A percentile compares a stretch with the other conserved stretches of the same genome.
These are phyloP conservation scores for Glycine soja DNA, from an alignment of 306 rosid genomes.

Conservation along the genomic window DNA sequence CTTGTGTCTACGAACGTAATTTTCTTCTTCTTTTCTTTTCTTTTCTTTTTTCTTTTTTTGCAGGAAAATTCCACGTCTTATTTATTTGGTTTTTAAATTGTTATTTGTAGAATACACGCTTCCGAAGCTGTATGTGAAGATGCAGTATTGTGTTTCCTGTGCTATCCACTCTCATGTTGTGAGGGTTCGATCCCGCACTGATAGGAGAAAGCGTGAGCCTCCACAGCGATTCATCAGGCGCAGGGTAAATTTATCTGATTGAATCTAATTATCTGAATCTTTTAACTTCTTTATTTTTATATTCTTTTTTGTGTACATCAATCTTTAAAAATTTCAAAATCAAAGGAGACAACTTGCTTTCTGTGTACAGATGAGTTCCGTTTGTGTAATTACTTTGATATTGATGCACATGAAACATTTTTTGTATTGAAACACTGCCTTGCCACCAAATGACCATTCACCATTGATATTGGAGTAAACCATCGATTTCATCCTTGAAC, in stretches of 20 bases:
- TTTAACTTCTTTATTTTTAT: no score
- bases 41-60: background rate
- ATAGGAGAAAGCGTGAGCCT: conserved; percentile 90
- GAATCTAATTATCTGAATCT: no score
- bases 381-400: no score
- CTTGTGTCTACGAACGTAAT: conserved; percentile 89
- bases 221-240: conserved; percentile 90
- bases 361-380: no score
- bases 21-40: background rate
- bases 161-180: conserved; percentile 98
- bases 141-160: conserved; percentile 97
- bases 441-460: no score
- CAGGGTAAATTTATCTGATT: conserved; percentile 50
- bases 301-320: no score
- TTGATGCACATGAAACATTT: no score
- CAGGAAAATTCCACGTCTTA: background rate
- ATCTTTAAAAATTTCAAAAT: no score
- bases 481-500: no score
- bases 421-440: no score
- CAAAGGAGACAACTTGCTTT: no score
- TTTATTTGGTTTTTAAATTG: background rate
- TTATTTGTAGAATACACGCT: conserved; percentile 74
- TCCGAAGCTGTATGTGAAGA: conserved; percentile 94
- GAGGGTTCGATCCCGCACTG: conserved; percentile 85
- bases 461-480: no score